A percentile compares a stretch with the other conserved stretches of the same genome.
Evolutionary conservation across 2,329 filamentous ascomycete species (phyloP).

Genomic region (Monosporascus sp.): DNA sequence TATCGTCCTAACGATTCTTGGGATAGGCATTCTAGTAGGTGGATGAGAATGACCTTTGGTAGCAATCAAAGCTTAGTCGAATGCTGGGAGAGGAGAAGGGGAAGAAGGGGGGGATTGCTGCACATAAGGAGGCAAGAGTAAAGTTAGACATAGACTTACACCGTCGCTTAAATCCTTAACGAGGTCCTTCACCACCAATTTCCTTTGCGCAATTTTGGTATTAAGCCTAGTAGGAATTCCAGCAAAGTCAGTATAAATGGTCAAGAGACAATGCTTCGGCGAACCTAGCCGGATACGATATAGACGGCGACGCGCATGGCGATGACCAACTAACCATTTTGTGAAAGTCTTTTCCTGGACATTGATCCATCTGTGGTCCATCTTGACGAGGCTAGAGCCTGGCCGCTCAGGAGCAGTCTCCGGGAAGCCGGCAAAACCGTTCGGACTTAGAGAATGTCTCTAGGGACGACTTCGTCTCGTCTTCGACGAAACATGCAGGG

Average conservation of each 20-base stretch:
- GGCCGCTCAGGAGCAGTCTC: constrained; percentile 44
- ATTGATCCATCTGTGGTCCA: constrained; percentile 66
- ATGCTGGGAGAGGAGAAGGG: not conserved
- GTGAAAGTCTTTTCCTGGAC: constrained; percentile 99
- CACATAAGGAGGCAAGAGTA: not conserved
- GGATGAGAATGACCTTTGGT: constrained; percentile 80
- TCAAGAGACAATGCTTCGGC: constrained; percentile 13
- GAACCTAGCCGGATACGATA: not conserved
- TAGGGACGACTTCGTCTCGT: constrained; percentile 26
- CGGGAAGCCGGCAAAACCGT: constrained; percentile 37
- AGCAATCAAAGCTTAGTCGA: constrained; percentile 12
- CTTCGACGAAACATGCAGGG: constrained; percentile 18
- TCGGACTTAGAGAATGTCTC: constrained; percentile 29
- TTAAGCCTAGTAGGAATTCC: constrained; percentile 65
- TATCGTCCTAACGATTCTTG: constrained; percentile 94
- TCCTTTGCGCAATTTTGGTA: constrained; percentile 78
- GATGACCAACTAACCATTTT: constrained; percentile 65
- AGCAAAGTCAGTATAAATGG: constrained; percentile 12
- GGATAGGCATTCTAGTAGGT: constrained; percentile 93
- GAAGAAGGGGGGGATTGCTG: not conserved
- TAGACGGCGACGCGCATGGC: not conserved
- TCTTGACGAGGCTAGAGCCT: constrained; percentile 43
- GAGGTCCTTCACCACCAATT: constrained; percentile 78
- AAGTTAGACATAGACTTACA: constrained; percentile 50
- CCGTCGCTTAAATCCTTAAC: constrained; percentile 89